Evolutionary conservation across 352 stramenopile genomes (phyloP).

Genomic region (Pseudoperonospora humuli): DNA sequence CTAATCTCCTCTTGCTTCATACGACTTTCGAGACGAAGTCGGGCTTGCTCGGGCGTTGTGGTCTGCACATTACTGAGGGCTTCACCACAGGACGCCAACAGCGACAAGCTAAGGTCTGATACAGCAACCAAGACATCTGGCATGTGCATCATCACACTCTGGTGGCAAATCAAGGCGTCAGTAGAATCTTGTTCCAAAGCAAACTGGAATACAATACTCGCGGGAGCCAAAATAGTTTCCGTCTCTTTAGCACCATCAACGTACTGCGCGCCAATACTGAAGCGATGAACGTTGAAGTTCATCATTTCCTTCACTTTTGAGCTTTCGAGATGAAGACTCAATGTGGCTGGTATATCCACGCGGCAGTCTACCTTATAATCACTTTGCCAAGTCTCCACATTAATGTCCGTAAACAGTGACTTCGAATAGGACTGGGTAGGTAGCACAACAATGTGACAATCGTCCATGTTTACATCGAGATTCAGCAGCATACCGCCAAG

Average conservation of each 20-base stretch:
- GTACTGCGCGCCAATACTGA: constrained; percentile 47
- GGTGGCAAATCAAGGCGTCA: constrained; percentile 30
- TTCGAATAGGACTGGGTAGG: constrained; percentile 43
- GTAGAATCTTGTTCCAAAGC: constrained; percentile 39
- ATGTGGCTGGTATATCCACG: constrained; percentile 39
- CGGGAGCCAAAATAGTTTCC: constrained; percentile 43
- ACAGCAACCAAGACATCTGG: constrained; percentile 57
- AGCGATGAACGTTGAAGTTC: constrained; percentile 38
- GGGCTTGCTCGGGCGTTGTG: constrained; percentile 54
- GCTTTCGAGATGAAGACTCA: constrained; percentile 41
- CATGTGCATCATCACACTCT: constrained; percentile 49
- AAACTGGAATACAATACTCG: constrained; percentile 38
- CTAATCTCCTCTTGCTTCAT: constrained; percentile 46
- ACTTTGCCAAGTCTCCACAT: constrained; percentile 33
- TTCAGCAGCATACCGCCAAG: constrained; percentile 46
- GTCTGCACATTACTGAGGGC: constrained; percentile 42
- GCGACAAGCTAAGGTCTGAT: constrained; percentile 59
- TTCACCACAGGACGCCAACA: constrained; percentile 48
- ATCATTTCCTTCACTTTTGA: constrained; percentile 37
- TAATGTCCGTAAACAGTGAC: constrained; percentile 47
- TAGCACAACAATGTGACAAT: constrained; percentile 46
- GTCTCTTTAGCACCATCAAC: constrained; percentile 31
- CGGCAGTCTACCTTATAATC: constrained; percentile 45
- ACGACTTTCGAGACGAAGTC: constrained; percentile 43
- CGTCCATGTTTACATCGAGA: constrained; percentile 41